phyloP scores from a whole-genome alignment of 2,329 filamentous ascomycete species.

The Neobulgaria alba region DNA sequence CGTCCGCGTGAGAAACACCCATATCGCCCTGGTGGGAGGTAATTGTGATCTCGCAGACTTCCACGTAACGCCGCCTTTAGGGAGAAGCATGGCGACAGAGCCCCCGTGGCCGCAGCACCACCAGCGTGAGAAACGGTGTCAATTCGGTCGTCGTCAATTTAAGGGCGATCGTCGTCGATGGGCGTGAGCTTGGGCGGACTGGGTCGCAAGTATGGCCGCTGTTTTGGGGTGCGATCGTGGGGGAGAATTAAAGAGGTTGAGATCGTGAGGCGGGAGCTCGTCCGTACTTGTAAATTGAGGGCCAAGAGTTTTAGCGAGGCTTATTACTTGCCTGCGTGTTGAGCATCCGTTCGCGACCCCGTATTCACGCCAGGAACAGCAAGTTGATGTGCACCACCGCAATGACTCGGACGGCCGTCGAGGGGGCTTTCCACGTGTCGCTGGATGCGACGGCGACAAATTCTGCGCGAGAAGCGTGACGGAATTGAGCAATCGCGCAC shows the following conservation, averaged over 20 bases:
- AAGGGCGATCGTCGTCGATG: slow-evolving; percentile 2
- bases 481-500: too few species aligned
- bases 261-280: slow-evolving; percentile 5
- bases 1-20: slow-evolving; percentile 64
- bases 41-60: slow-evolving; percentile 77
- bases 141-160: slow-evolving; percentile 19
- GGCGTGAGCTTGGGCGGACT: slow-evolving; percentile 10
- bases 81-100: slow-evolving; percentile 67
- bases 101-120: slow-evolving; percentile 35
- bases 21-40: slow-evolving; percentile 65
- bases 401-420: too few species aligned
- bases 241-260: slow-evolving; percentile 15
- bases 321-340: too few species aligned
- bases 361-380: too few species aligned
- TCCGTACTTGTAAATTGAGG: neutral
- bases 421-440: too few species aligned
- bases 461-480: too few species aligned
- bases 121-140: slow-evolving; percentile 25
- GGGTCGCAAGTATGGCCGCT: slow-evolving; percentile 15
- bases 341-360: too few species aligned
- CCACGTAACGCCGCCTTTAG: slow-evolving; percentile 86
- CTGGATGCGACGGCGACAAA: too few species aligned
- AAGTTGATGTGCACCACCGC: too few species aligned
- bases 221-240: slow-evolving; percentile 2
- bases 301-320: neutral